A percentile compares a stretch with the other conserved stretches of the same genome.
These are phyloP conservation scores for Teunomyces panamensis DNA, from an alignment of 805 yeast species.

Conservation along the genomic window DNA sequence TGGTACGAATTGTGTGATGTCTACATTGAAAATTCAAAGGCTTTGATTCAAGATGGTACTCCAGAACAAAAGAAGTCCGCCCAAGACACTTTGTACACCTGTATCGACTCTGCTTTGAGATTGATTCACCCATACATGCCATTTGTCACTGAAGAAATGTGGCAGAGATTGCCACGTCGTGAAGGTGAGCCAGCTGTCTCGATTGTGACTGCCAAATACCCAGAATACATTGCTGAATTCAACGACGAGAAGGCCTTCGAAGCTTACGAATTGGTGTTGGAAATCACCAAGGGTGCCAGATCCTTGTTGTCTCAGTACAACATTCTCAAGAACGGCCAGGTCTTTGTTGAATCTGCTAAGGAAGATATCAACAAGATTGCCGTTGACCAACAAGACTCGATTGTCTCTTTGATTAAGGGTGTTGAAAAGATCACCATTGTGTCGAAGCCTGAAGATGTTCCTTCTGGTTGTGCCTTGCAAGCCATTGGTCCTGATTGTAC, in stretches of 20 bases:
- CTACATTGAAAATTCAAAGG: conserved; percentile 95
- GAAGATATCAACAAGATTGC: conserved; percentile 51
- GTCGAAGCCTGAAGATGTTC: conserved; percentile 52
- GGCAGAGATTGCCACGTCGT: conserved; percentile 97
- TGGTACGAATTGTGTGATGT: conserved; percentile 98
- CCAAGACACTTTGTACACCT: conserved; percentile 87
- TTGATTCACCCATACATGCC: conserved; percentile 99
- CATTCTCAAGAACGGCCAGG: conserved; percentile 83
- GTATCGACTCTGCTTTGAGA: conserved; percentile 86
- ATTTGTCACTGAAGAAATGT: conserved; percentile 93
- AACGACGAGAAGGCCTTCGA: conserved; percentile 62
- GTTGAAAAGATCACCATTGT: conserved; percentile 74
- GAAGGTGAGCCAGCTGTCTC: conserved; percentile 64
- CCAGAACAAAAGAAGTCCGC: conserved; percentile 83
- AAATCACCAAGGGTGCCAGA: conserved; percentile 86
- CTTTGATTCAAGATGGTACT: conserved; percentile 87
- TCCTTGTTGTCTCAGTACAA: conserved; percentile 88
- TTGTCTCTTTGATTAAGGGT: conserved; percentile 88
- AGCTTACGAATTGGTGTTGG: conserved; percentile 82
- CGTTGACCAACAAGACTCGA: conserved; percentile 73
- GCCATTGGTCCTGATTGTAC: conserved; percentile 77
- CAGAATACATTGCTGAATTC: conserved; percentile 58
- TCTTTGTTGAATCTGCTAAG: conserved; percentile 70
- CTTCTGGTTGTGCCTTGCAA: conserved; percentile 86
- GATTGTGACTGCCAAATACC: conserved; percentile 78